Conservation (phyloP, 208 protist genomes). For the Histomonas meleagridis region DNA sequence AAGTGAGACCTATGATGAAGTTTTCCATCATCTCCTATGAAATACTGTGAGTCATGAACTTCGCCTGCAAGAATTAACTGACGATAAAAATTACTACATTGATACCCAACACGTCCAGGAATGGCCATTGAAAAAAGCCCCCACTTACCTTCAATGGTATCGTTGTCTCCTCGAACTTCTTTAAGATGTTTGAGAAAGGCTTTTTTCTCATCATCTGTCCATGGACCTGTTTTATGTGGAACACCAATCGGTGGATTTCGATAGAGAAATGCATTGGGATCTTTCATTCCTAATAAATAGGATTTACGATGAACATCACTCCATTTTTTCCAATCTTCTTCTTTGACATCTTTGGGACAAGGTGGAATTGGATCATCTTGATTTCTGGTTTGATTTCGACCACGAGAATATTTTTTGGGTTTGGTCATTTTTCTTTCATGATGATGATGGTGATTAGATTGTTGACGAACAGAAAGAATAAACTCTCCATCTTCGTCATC, state of each 20-base stretch:
- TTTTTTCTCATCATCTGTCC: neutral
- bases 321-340: neutral
- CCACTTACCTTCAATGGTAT: conserved; percentile 52
- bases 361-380: neutral
- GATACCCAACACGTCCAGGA: conserved; percentile 58
- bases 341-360: neutral
- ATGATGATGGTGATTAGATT: too few species aligned
- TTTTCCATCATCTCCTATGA: neutral
- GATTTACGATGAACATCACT: neutral
- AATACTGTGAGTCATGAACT: conserved; percentile 1
- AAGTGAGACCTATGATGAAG: neutral
- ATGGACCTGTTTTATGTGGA: neutral
- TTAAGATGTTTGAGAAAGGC: neutral
- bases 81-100: conserved; percentile 40
- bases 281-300: neutral
- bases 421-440: too few species aligned
- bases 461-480: neutral
- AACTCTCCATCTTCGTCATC: neutral
- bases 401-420: neutral
- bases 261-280: conserved; percentile 14
- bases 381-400: neutral
- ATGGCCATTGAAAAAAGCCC: conserved; percentile 57
- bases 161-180: neutral
- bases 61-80: neutral
- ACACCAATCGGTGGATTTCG: neutral